Evolutionary conservation across 345 rosid species (phyloP).

Genomic region (Gossypium rotundifolium): DNA sequence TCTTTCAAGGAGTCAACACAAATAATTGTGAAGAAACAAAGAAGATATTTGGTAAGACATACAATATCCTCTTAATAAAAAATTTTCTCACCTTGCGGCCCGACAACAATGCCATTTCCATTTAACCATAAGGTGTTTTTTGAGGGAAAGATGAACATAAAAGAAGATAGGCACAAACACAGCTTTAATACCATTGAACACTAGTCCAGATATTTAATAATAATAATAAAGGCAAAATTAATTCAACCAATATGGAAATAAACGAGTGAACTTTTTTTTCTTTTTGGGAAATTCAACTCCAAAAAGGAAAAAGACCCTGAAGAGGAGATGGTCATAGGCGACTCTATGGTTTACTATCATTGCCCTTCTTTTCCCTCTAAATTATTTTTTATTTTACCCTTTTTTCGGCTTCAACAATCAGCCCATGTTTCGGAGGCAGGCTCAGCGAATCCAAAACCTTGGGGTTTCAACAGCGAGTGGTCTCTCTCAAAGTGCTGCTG

Average conservation of each 20-base stretch:
- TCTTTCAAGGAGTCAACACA: background rate
- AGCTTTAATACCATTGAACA: background rate
- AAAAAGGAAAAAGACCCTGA: background rate
- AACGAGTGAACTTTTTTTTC: background rate
- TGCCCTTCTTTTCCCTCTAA: background rate
- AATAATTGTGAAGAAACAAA: background rate
- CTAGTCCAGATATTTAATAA: background rate
- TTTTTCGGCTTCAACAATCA: conserved; percentile 10
- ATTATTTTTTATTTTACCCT: conserved; percentile 9
- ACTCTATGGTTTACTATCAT: background rate
- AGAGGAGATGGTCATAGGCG: background rate
- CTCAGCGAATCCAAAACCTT: conserved; percentile 44
- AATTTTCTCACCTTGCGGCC: too few relatives aligned
- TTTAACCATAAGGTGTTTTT: background rate
- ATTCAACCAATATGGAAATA: conserved; percentile 9
- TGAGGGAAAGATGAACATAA: background rate
- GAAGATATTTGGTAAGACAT: background rate
- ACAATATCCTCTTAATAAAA: too few relatives aligned
- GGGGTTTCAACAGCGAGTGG: conserved; percentile 37
- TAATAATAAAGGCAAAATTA: background rate
- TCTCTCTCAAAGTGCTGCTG: conserved; percentile 46
- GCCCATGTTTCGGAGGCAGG: conserved; percentile 38
- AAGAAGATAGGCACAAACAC: background rate
- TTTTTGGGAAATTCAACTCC: background rate
- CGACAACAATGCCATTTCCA: background rate